Percentiles rank a stretch among this genome's conserved stretches.
Evolutionary conservation across 306 rosid species (phyloP).

Genomic region (Dalbergia cultrata): DNA sequence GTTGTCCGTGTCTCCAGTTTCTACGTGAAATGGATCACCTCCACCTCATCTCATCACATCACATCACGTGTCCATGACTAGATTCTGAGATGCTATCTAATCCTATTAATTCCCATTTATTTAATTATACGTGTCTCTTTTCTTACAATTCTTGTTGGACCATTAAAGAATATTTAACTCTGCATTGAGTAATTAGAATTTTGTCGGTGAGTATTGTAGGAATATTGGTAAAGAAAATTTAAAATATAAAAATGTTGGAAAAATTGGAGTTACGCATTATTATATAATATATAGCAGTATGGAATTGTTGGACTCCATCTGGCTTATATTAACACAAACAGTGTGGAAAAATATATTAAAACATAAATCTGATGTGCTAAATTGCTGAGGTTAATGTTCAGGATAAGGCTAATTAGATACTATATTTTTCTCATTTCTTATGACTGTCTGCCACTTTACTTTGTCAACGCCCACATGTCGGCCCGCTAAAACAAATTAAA

Average conservation of each 20-base stretch:
- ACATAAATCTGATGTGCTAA: not conserved
- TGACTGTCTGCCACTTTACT: not conserved
- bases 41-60: not conserved
- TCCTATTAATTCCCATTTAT: not conserved
- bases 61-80: not conserved
- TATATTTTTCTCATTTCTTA: not conserved
- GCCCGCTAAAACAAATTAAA: not conserved
- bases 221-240: not conserved
- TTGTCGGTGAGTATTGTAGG: not conserved
- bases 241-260: no score
- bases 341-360: not conserved
- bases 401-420: no score
- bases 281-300: no score
- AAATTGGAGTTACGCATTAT: no score
- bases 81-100: conserved; percentile 7
- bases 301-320: no score
- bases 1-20: not conserved
- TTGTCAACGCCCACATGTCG: not conserved
- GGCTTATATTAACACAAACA: not conserved
- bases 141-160: not conserved
- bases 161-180: not conserved
- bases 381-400: no score
- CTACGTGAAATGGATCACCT: not conserved
- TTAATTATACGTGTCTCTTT: not conserved
- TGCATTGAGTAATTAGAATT: not conserved